Base-by-base conservation (phyloP, 2,329 filamentous ascomycete genomes). In the Rhinocladiella mackenziei region DNA sequence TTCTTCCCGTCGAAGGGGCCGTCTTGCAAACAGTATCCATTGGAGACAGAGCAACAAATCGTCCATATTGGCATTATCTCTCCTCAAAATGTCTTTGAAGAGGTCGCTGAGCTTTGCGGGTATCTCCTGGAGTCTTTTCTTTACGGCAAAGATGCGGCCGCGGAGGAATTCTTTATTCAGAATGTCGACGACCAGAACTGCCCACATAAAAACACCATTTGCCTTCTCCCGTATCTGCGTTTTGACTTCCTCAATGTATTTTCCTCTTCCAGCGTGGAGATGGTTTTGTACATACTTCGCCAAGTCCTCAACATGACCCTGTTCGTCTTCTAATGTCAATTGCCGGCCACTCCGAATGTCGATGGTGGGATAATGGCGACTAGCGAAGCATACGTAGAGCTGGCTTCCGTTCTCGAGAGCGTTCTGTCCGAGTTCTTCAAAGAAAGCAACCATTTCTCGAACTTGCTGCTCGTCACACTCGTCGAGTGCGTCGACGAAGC, bases 21-120 rank as follows among this genome's bases (percentile, higher is more conserved):
- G 50, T 5, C 57, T 19, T 13, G 52, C 44, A 31, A 48, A 55
- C 5, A 53, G 22, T 11, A 53, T 33, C 49, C 45, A 53, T 31
- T 50, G 49, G 4, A 53, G 34, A 17, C 35, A 41, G 6, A 50
- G 35, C 0, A 81, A 47, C 0, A 80, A 50, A 0, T 66, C 59
- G 0, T 70, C 59, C 34, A 60, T 59, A 4, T 76, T 64, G 0
- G 62, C 26, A 0, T 42, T 13, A 39, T 82, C 76, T 11, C 74
- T 65, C 0, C 45, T 66, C 2, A 81, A 43, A 0, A 81, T 74
- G 11, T 75, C 60, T 2, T 61, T 63, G 46, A 83, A 81, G 0
- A 82, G 53, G 0, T 72, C 61, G 25, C 64, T 55, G 0, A 82
- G 59, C 0, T 62, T 61, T 5, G 39, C 36, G 0, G 70, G 72